phyloP scores from a whole-genome alignment of 73 alveolate species.

The Breviolum minutum region DNA sequence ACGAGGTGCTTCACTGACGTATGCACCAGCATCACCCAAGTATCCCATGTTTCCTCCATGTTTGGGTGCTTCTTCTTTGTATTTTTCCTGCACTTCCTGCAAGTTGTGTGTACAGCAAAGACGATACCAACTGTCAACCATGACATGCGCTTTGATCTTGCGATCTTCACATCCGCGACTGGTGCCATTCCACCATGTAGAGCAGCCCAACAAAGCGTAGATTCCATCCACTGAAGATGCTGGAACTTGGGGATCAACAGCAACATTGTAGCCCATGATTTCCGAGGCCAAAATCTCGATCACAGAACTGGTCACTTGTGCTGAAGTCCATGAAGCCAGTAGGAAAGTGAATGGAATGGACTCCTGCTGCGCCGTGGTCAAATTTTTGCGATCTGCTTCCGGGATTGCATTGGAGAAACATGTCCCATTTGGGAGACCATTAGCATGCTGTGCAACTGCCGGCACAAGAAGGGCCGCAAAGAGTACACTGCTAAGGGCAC shows the following conservation, averaged over 20 bases:
- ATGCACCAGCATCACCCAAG: not conserved
- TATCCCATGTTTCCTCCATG: not conserved
- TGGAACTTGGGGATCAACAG: not conserved
- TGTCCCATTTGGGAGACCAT: not conserved
- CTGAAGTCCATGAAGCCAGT: not conserved
- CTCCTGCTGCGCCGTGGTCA: not conserved
- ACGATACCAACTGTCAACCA: conserved; percentile 5
- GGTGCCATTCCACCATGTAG: conserved; percentile 16
- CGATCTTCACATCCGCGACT: conserved; percentile 9
- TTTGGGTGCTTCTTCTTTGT: not conserved
- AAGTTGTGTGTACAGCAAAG: not conserved
- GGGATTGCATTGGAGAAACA: not conserved
- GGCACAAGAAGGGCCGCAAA: too few relatives aligned
- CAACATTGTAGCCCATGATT: not conserved
- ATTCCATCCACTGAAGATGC: not conserved
- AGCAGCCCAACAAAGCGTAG: not conserved
- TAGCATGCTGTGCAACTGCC: not conserved
- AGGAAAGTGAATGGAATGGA: not conserved
- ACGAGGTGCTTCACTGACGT: not conserved
- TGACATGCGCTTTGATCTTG: not conserved
- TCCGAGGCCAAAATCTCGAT: not conserved
- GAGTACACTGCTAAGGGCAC: too few relatives aligned
- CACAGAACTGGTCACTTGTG: not conserved
- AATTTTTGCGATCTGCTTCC: not conserved
- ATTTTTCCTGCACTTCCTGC: not conserved